Percentiles rank a stretch among this genome's conserved stretches.
Evolutionary conservation across 306 rosid species (phyloP).

Genomic region (Nissolia schottii): DNA sequence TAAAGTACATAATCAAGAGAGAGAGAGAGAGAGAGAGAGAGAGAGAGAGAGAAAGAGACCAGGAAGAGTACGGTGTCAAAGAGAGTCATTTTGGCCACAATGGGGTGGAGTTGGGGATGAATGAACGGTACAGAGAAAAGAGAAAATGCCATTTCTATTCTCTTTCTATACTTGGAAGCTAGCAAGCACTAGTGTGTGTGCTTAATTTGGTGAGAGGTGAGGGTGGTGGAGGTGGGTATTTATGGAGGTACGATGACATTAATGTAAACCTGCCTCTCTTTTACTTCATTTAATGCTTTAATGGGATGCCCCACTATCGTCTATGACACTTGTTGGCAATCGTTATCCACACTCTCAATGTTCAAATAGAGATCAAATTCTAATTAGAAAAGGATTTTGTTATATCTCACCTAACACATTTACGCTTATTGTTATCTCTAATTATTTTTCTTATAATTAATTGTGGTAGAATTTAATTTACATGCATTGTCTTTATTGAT

Average conservation of each 20-base stretch:
- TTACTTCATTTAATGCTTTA: background rate
- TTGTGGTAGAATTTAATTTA: too few relatives aligned
- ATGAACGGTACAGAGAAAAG: conserved; percentile 39
- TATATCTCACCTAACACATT: too few relatives aligned
- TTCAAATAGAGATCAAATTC: background rate
- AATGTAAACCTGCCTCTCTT: background rate
- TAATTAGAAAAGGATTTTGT: too few relatives aligned
- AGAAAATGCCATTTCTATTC: conserved; percentile 28
- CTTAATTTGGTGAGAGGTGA: background rate
- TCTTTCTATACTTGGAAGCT: too few relatives aligned
- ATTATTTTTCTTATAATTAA: too few relatives aligned
- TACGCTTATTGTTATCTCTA: too few relatives aligned
- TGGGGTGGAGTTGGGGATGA: conserved; percentile 49
- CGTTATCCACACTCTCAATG: background rate
- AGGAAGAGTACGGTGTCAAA: conserved; percentile 51
- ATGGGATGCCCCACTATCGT: background rate
- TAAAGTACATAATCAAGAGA: background rate
- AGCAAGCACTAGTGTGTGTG: background rate
- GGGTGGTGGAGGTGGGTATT: background rate
- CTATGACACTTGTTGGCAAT: background rate
- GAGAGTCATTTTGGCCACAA: conserved; percentile 53
- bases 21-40: background rate
- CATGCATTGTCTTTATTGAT: too few relatives aligned
- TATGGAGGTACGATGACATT: background rate
- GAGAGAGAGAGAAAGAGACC: background rate